phyloP scores from a whole-genome alignment of 805 yeast species.

The Yamadazyma takamatsuzukensis region DNA sequence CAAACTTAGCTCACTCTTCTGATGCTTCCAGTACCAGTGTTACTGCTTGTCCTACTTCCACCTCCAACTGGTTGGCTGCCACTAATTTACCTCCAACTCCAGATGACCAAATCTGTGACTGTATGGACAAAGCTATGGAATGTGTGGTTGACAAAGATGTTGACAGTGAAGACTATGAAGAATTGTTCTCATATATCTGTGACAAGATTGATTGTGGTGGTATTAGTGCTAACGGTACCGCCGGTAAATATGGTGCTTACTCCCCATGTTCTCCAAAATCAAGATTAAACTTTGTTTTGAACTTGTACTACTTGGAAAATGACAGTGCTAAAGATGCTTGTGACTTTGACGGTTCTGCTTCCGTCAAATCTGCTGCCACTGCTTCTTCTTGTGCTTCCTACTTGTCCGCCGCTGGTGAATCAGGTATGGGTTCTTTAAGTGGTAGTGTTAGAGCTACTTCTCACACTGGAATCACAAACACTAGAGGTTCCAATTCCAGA shows the following conservation, averaged over 20 bases:
- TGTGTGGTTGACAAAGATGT: constrained; percentile 34
- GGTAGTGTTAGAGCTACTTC: constrained; percentile 24
- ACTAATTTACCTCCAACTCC: constrained; percentile 44
- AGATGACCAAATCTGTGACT: constrained; percentile 31
- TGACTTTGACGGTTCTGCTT: constrained; percentile 38
- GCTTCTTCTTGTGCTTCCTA: constrained; percentile 52
- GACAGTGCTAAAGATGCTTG: constrained; percentile 27
- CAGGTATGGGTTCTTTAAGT: constrained; percentile 59
- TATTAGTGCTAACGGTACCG: constrained; percentile 34
- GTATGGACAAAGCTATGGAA: constrained; percentile 29
- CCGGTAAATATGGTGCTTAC: constrained; percentile 40
- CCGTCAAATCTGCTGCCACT: constrained; percentile 28
- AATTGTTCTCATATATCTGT: constrained; percentile 34
- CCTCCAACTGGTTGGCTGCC: constrained; percentile 34
- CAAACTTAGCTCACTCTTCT: constrained; percentile 18
- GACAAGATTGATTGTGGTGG: constrained; percentile 31
- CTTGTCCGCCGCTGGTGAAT: constrained; percentile 62
- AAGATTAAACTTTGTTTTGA: constrained; percentile 35
- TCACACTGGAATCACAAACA: constrained; percentile 19
- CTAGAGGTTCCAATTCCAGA: constrained; percentile 21
- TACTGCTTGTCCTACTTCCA: constrained; percentile 34
- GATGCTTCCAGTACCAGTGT: constrained; percentile 22
- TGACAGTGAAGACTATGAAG: constrained; percentile 27
- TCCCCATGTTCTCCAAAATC: constrained; percentile 35
- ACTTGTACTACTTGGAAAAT: constrained; percentile 34